Percentiles rank a stretch among this genome's conserved stretches.
Evolutionary conservation across 169 alveolate genomes (phyloP).

Genomic region (Eimeria zaria): DNA sequence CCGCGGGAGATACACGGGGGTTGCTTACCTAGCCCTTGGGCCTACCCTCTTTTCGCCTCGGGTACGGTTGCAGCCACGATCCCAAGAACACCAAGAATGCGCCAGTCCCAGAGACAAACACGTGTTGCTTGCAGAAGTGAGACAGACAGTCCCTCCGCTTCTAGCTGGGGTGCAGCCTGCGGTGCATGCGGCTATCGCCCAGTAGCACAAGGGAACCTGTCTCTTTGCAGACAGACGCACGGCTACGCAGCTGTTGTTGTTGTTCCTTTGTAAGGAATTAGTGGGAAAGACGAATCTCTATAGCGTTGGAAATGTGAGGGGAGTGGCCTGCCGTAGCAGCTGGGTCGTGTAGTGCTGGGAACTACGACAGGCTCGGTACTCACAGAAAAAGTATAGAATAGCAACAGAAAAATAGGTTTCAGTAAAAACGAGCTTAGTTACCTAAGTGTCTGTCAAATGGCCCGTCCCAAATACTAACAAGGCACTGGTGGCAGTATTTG

Average conservation of each 20-base stretch:
- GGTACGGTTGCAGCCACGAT: neutral
- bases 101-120: neutral
- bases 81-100: neutral
- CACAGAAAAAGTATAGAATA: neutral
- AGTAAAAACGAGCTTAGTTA: slow-evolving; percentile 23
- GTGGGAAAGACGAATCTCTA: slow-evolving; percentile 5
- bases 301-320: neutral
- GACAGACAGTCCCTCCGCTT: slow-evolving; percentile 8
- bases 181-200: slow-evolving; percentile 64
- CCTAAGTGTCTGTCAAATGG: slow-evolving; percentile 10
- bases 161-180: slow-evolving; percentile 38
- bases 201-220: slow-evolving; percentile 10
- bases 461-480: neutral
- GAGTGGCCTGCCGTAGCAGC: slow-evolving; percentile 1
- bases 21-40: neutral
- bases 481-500: slow-evolving; percentile 39
- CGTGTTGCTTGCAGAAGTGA: neutral
- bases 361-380: neutral
- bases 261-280: neutral
- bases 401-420: neutral
- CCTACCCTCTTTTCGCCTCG: neutral
- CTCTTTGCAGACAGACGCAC: slow-evolving; percentile 11
- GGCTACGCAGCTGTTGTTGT: neutral
- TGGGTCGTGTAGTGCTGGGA: neutral
- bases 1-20: neutral